These are phyloP conservation scores for Globisporangium recalcitrans DNA, from an alignment of 352 stramenopile species.

Conservation along the genomic window DNA sequence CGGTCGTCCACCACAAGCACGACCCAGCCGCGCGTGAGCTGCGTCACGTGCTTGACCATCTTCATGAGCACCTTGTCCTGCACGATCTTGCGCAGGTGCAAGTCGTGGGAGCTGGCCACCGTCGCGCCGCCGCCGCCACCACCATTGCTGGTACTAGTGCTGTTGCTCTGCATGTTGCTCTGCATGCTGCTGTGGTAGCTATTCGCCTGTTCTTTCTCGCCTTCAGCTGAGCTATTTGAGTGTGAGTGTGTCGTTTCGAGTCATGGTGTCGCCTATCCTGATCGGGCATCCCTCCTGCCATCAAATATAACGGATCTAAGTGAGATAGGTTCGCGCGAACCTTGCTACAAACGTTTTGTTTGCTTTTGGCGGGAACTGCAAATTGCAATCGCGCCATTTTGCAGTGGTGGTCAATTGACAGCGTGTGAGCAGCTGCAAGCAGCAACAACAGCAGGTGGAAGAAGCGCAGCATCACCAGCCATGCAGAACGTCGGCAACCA, in stretches of 20 bases:
- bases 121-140: neutral
- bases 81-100: constrained; percentile 74
- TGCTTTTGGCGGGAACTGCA: constrained; percentile 28
- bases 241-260: constrained; percentile 6
- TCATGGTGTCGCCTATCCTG: constrained; percentile 1
- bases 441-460: neutral
- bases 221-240: constrained; percentile 15
- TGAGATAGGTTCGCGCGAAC: neutral
- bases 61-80: constrained; percentile 76
- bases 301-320: neutral
- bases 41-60: constrained; percentile 80
- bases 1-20: constrained; percentile 95
- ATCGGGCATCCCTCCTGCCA: neutral
- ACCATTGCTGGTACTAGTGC: too few species aligned
- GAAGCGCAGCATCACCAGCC: neutral
- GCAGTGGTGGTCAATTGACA: constrained; percentile 2
- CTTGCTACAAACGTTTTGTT: neutral
- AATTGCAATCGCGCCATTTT: constrained; percentile 5
- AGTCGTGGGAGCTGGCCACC: constrained; percentile 44
- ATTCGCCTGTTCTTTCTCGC: constrained; percentile 4
- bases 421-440: neutral
- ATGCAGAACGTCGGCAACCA: constrained; percentile 87
- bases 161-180: constrained; percentile 2
- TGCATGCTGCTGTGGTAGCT: constrained; percentile 3
- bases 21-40: constrained; percentile 72